Evolutionary conservation across 768 basidiomycete genomes (phyloP), one percentile per base, ranked within the genome.

Genomic region (Mycena indigotica): DNA sequence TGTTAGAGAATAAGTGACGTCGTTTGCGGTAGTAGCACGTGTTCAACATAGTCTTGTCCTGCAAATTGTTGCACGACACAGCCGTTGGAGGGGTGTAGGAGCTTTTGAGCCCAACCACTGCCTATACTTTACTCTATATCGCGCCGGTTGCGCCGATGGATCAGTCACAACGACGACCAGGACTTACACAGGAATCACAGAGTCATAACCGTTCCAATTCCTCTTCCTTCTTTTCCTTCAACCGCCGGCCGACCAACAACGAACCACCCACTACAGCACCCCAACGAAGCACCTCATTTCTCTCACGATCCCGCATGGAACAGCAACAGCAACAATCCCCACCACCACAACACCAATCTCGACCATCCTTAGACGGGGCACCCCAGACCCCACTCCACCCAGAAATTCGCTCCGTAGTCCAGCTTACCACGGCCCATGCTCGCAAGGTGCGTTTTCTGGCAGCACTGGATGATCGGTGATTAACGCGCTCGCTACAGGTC

Each of bases 391-490:
- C 80, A 15, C 74, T 92, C 17, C 91, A 93, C 70, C 86, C 89
- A 6, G 91, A 93, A 73, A 92, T 93, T 52, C 84, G 87, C 45
- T 91, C 89, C 3, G 82, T 91, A 53, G 87, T 93, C 26, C 81
- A 83, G 54, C 77, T 93, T 50, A 88, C 85, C 23, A 74, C 84
- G 39, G 85, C 88, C 13, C 92, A 93, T 66, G 84, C 87, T 0
- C 89, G 87, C 75, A 94, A 94, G 67, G 41, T 44, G 15, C 35
- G 35, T 38, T n/a, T 38, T 38, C 10, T n/a, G 35, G n/a, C n/a
- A 10, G 12, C n/a, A n/a, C 35, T n/a, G 35, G n/a, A n/a, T n/a
- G n/a, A n/a, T 38, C n/a, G n/a, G n/a, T n/a, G 12, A 38, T n/a
- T 10, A 10, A n/a, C 35, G 35, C 35, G 35, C n/a, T n/a, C n/a